Evolutionary conservation across 768 basidiomycete species (phyloP).

Genomic region (Podaxis sp.): DNA sequence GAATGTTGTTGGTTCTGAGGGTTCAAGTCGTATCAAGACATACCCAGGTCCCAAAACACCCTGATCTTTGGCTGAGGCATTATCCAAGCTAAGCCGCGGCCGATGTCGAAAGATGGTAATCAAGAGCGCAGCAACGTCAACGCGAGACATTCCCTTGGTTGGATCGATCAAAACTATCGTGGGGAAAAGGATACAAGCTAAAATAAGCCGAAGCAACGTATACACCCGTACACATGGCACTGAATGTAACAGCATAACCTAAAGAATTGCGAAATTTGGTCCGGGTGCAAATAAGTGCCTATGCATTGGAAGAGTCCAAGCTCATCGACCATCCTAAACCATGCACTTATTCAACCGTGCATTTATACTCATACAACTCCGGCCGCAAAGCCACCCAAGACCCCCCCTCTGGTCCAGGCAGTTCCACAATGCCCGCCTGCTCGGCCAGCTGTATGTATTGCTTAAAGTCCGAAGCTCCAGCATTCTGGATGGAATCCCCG

Average conservation of each 20-base stretch:
- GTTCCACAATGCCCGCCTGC: slow-evolving; percentile 34
- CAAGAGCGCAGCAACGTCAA: background rate
- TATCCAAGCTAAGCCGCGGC: background rate
- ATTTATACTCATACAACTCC: slow-evolving; percentile 22
- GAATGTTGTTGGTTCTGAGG: background rate
- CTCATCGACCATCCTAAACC: too few species aligned
- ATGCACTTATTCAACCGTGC: background rate
- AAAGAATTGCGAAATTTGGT: background rate
- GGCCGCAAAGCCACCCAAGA: slow-evolving; percentile 36
- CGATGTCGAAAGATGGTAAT: background rate
- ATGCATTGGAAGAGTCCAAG: too few species aligned
- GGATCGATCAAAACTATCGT: background rate
- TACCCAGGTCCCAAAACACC: slow-evolving; percentile 19
- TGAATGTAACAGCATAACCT: background rate
- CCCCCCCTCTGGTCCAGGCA: slow-evolving; percentile 32
- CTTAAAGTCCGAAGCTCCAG: slow-evolving; percentile 33
- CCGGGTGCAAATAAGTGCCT: too few species aligned
- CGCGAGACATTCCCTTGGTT: background rate
- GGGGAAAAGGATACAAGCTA: background rate
- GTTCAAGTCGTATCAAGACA: background rate
- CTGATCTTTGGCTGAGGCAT: slow-evolving; percentile 7
- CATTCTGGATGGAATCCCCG: slow-evolving; percentile 12
- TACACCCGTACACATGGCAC: background rate
- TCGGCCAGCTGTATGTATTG: slow-evolving; percentile 36
- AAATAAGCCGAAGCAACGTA: background rate